Conservation (phyloP, 192 early-diverging fungal genomes). For the Mortierella antarctica region DNA sequence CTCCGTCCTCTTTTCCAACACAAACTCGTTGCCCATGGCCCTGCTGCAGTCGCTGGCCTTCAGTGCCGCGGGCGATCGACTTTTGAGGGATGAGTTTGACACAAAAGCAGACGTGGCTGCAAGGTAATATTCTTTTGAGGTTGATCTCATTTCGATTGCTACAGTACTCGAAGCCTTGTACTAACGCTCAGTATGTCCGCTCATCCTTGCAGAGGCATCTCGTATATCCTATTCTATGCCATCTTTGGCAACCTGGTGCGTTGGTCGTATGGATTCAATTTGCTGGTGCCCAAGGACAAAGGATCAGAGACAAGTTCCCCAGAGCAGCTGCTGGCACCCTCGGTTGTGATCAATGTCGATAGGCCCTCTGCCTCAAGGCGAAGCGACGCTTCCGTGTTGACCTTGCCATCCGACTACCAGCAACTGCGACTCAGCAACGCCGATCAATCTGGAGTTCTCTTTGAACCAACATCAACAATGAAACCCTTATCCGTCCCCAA, state of each 20-base stretch:
- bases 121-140: conserved; percentile 40
- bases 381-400: conserved; percentile 6
- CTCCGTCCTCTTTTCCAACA: conserved; percentile 76
- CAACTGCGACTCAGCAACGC: neutral
- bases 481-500: neutral
- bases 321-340: conserved; percentile 23
- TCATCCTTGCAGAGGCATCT: conserved; percentile 66
- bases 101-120: conserved; percentile 58
- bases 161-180: neutral
- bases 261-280: conserved; percentile 80
- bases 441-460: neutral
- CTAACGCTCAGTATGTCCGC: neutral
- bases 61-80: conserved; percentile 57
- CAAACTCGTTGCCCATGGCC: conserved; percentile 79
- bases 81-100: conserved; percentile 57
- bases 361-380: conserved; percentile 8
- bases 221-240: conserved; percentile 83
- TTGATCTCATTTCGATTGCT: neutral
- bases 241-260: conserved; percentile 82
- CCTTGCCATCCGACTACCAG: conserved; percentile 8
- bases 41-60: conserved; percentile 70
- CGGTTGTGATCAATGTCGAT: conserved; percentile 30
- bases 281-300: conserved; percentile 61
- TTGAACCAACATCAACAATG: neutral
- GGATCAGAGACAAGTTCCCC: conserved; percentile 9